phyloP scores from a whole-genome alignment of 2,329 filamentous ascomycete species.

The Talaromyces sp. region DNA sequence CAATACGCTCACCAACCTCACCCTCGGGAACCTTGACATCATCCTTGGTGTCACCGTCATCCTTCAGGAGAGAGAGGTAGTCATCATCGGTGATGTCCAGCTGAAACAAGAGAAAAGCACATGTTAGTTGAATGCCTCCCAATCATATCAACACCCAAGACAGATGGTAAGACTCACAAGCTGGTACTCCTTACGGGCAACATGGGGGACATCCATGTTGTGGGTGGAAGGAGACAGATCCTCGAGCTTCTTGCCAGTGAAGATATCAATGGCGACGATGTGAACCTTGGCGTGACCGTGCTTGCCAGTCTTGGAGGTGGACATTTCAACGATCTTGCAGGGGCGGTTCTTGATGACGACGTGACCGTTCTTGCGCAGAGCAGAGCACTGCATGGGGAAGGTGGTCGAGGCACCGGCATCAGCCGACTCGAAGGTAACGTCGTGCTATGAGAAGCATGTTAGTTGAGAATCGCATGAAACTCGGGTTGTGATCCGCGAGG shows the following conservation, averaged over 20 bases:
- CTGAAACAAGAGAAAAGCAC: slow-evolving; percentile 49
- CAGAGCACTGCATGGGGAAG: slow-evolving; percentile 99
- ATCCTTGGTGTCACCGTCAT: slow-evolving; percentile 85
- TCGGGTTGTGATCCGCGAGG: background rate
- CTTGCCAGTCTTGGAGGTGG: slow-evolving; percentile 99
- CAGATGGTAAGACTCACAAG: slow-evolving; percentile 67
- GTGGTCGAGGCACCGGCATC: slow-evolving; percentile 95
- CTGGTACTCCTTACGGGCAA: slow-evolving; percentile 87
- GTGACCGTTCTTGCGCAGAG: slow-evolving; percentile 98
- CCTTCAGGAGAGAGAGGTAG: slow-evolving; percentile 91
- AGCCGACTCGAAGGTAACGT: slow-evolving; percentile 84
- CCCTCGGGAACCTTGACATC: slow-evolving; percentile 92
- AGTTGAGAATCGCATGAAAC: slow-evolving; percentile 8
- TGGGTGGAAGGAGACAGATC: slow-evolving; percentile 97
- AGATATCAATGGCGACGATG: slow-evolving; percentile 96
- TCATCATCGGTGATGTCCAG: slow-evolving; percentile 91
- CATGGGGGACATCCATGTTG: slow-evolving; percentile 87
- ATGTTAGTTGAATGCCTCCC: background rate
- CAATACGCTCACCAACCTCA: slow-evolving; percentile 86
- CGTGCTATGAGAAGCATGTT: slow-evolving; percentile 54
- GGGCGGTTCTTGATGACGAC: slow-evolving; percentile 98
- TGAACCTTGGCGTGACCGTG: slow-evolving; percentile 99
- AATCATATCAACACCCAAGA: background rate
- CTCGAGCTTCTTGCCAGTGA: slow-evolving; percentile 99
- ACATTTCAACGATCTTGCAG: slow-evolving; percentile 99